phyloP scores from a whole-genome alignment of 768 basidiomycete species.

The Artomyces pyxidatus region DNA sequence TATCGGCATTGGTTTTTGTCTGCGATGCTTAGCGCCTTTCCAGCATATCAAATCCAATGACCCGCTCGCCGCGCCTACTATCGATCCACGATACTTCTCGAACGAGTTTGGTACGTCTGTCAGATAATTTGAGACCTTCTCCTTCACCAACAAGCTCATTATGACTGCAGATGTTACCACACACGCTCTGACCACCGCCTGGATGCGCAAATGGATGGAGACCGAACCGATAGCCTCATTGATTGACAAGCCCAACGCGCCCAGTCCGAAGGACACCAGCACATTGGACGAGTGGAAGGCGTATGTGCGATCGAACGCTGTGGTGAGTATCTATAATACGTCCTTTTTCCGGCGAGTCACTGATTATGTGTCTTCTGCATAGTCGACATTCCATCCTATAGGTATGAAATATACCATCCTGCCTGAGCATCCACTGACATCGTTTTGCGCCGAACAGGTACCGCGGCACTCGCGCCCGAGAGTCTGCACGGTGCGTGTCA shows the following conservation, averaged over 20 bases:
- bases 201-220: constrained; percentile 16
- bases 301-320: constrained; percentile 12
- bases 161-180: constrained; percentile 18
- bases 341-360: not conserved
- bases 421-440: not conserved
- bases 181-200: constrained; percentile 24
- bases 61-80: constrained; percentile 27
- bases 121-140: no score
- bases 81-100: constrained; percentile 36
- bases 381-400: constrained; percentile 15
- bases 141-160: not conserved
- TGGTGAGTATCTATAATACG: not conserved
- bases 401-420: not conserved
- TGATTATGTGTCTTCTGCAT: not conserved
- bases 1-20: not conserved
- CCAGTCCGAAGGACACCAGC: constrained; percentile 3
- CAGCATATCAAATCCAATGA: constrained; percentile 26
- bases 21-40: not conserved
- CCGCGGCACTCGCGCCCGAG: constrained; percentile 33
- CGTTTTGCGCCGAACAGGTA: constrained; percentile 21
- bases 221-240: constrained; percentile 7
- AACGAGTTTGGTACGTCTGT: constrained; percentile 10
- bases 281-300: constrained; percentile 12
- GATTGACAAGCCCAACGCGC: constrained; percentile 8
- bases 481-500: constrained; percentile 21